phyloP scores from a whole-genome alignment of 73 alveolate species.

The Blepharisma stoltei region DNA sequence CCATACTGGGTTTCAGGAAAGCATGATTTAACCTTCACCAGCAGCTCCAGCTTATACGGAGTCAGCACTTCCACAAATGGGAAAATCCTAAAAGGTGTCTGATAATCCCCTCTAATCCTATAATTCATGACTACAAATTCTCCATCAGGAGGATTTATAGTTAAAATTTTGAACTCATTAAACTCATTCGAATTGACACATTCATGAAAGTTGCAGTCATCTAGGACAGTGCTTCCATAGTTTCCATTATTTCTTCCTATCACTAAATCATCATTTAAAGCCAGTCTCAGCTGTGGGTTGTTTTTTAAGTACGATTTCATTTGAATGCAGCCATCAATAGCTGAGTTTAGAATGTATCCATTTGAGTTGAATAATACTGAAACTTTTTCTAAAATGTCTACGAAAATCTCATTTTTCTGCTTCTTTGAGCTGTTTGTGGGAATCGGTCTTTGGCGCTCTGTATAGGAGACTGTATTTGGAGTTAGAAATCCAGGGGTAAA shows the following conservation, averaged over 20 bases:
- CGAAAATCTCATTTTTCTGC: constrained; percentile 94
- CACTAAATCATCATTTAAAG: constrained; percentile 49
- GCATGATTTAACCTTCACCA: constrained; percentile 69
- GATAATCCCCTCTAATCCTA: constrained; percentile 92
- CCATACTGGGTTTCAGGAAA: constrained; percentile 68
- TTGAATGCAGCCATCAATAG: constrained; percentile 96
- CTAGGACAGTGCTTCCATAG: constrained; percentile 74
- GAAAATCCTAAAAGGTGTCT: constrained; percentile 91
- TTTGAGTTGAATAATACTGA: constrained; percentile 91
- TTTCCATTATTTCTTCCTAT: constrained; percentile 37
- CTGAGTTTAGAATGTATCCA: constrained; percentile 92
- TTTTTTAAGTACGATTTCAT: constrained; percentile 90
- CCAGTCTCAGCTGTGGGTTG: constrained; percentile 88
- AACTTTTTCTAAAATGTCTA: constrained; percentile 95
- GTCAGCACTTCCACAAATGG: constrained; percentile 69
- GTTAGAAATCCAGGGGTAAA: constrained; percentile 32
- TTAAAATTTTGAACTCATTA: constrained; percentile 81
- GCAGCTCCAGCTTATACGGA: constrained; percentile 82
- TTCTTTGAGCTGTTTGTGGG: not conserved
- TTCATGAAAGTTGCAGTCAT: constrained; percentile 97
- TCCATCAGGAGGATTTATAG: constrained; percentile 98
- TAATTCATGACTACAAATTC: constrained; percentile 98
- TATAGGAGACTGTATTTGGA: constrained; percentile 42
- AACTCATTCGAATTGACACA: constrained; percentile 93
- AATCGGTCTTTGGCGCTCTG: constrained; percentile 58